Conservation (phyloP, 2,329 filamentous ascomycete genomes). For the Pseudocercospora pini-densiflorae region DNA sequence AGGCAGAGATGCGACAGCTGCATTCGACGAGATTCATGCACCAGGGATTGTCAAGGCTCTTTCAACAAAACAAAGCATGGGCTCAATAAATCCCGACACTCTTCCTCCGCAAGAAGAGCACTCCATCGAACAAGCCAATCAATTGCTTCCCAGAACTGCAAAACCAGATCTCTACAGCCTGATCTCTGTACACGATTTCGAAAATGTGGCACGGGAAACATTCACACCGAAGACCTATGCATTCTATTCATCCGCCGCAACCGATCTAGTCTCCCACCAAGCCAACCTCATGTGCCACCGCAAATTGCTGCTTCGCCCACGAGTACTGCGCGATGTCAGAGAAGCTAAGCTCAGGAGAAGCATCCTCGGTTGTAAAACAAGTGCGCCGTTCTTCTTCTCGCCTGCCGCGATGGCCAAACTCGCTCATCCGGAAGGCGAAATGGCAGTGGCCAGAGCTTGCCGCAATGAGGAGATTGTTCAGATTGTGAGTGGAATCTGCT, state of each 20-base stretch:
- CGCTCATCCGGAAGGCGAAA: slow-evolving; percentile 38
- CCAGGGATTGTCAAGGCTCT: slow-evolving; percentile 1
- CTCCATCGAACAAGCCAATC: slow-evolving; percentile 9
- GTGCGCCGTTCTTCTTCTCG: slow-evolving; percentile 43
- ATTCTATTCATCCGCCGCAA: slow-evolving; percentile 55
- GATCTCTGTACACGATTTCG: slow-evolving; percentile 54
- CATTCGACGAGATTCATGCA: slow-evolving; percentile 7
- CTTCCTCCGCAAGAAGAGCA: slow-evolving; percentile 6
- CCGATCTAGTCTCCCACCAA: slow-evolving; percentile 50
- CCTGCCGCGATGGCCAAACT: slow-evolving; percentile 41
- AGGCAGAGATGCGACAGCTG: slow-evolving; percentile 1
- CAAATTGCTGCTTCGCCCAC: slow-evolving; percentile 52
- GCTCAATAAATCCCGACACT: slow-evolving; percentile 8
- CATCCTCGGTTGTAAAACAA: slow-evolving; percentile 39
- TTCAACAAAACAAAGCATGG: slow-evolving; percentile 13
- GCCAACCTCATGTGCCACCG: slow-evolving; percentile 47
- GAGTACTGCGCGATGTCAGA: slow-evolving; percentile 49
- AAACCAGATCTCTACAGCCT: slow-evolving; percentile 53
- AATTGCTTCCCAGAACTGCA: slow-evolving; percentile 29
- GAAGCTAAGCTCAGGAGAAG: slow-evolving; percentile 40
- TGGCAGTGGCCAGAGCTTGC: slow-evolving; percentile 37
- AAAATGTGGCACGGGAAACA: slow-evolving; percentile 43
- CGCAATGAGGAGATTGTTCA: slow-evolving; percentile 26
- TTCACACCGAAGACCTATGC: slow-evolving; percentile 44
- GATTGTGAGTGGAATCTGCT: slow-evolving; percentile 14